These are phyloP conservation scores for Solanum microdontum DNA, from an alignment of 257 asterid genomes.

Conservation along the genomic window DNA sequence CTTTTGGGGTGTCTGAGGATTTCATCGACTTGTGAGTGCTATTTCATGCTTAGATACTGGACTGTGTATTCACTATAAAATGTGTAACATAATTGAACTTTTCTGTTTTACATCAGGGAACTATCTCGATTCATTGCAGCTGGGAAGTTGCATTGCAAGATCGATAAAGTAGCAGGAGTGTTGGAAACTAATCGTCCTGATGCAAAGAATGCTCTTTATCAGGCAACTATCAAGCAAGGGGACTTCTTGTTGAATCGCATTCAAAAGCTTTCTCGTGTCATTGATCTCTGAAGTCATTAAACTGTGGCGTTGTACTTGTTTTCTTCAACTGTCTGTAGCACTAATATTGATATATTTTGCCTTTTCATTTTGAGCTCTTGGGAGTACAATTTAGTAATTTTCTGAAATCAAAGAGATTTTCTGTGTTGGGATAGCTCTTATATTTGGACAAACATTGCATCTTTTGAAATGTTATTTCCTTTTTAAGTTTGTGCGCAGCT, in stretches of 20 bases:
- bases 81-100: neutral
- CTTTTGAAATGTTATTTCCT: neutral
- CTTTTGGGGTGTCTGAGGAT: conserved; percentile 67
- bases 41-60: neutral
- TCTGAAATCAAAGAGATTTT: neutral
- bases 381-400: neutral
- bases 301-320: neutral
- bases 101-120: conserved; percentile 33
- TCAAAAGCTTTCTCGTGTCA: conserved; percentile 89
- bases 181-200: conserved; percentile 90
- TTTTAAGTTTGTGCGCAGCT: neutral
- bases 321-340: neutral
- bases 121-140: conserved; percentile 75
- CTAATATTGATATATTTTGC: neutral
- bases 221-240: conserved; percentile 86
- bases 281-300: conserved; percentile 47
- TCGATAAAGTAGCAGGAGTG: conserved; percentile 78
- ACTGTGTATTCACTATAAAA: neutral
- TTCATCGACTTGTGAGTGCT: conserved; percentile 59
- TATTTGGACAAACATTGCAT: neutral
- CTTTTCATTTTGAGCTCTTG: neutral
- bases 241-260: conserved; percentile 86
- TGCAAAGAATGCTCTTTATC: conserved; percentile 88
- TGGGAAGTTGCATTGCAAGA: conserved; percentile 77
- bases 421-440: neutral